Conservation (phyloP, 306 rosid genomes). For the Delonix regia region DNA sequence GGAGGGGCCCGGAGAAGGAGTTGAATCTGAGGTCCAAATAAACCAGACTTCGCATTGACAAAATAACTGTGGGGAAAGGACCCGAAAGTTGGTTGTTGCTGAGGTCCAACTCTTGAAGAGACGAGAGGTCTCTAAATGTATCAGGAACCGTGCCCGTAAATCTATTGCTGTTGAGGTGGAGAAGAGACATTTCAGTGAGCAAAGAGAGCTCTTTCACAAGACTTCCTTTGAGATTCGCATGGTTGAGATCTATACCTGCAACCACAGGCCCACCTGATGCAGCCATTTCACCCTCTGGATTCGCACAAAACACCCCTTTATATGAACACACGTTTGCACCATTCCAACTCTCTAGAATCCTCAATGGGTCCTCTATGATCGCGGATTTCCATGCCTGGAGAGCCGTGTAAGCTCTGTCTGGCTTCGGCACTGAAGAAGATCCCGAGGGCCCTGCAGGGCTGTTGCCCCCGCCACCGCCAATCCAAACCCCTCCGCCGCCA, state of each 20-base stretch:
- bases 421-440: constrained; percentile 49
- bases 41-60: constrained; percentile 71
- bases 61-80: constrained; percentile 60
- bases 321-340: constrained; percentile 88
- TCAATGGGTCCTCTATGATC: constrained; percentile 76
- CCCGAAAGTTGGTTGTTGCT: constrained; percentile 92
- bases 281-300: constrained; percentile 44
- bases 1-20: constrained; percentile 70
- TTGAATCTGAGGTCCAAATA: constrained; percentile 94
- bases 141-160: constrained; percentile 76
- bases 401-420: constrained; percentile 66
- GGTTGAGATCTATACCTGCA: constrained; percentile 93
- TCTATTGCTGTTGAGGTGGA: constrained; percentile 89
- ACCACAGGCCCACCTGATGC: constrained; percentile 49
- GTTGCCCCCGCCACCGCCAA: constrained; percentile 62
- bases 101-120: constrained; percentile 81
- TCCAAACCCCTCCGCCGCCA: constrained; percentile 58
- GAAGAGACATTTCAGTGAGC: constrained; percentile 70
- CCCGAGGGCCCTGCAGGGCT: constrained; percentile 49
- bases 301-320: constrained; percentile 83
- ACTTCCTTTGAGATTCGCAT: constrained; percentile 81
- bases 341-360: constrained; percentile 66
- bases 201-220: constrained; percentile 78
- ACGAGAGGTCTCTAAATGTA: constrained; percentile 56
- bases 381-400: constrained; percentile 95